Conservation (phyloP, 306 rosid genomes). For the Vicia sativa region DNA sequence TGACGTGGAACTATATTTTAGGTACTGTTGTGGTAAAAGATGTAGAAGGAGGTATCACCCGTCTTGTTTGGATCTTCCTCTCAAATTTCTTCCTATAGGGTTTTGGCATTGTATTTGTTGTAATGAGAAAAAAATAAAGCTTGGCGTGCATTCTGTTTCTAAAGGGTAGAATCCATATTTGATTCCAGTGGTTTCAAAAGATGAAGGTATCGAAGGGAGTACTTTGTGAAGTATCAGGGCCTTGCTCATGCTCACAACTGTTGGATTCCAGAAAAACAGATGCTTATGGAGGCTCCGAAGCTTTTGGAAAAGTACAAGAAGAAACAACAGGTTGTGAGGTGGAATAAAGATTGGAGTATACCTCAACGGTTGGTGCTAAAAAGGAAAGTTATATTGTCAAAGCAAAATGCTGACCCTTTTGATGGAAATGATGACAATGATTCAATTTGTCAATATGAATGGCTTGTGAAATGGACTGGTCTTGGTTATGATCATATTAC, state of each 20-base stretch:
- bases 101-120: constrained; percentile 48
- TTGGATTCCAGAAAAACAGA: constrained; percentile 46
- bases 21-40: constrained; percentile 47
- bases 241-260: constrained; percentile 53
- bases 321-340: constrained; percentile 38
- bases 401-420: constrained; percentile 28
- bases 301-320: constrained; percentile 43
- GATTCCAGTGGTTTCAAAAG: constrained; percentile 30
- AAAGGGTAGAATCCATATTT: constrained; percentile 41
- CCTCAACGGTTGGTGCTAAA: constrained; percentile 50
- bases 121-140: constrained; percentile 38
- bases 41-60: constrained; percentile 47
- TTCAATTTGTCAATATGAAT: constrained; percentile 39
- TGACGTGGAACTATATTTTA: constrained; percentile 32
- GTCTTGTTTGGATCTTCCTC: constrained; percentile 49
- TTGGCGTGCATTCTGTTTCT: constrained; percentile 49
- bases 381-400: constrained; percentile 38
- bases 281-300: constrained; percentile 45
- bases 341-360: constrained; percentile 50
- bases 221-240: constrained; percentile 46
- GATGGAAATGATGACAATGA: constrained; percentile 21
- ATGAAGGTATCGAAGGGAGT: constrained; percentile 45
- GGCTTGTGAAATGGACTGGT: constrained; percentile 57
- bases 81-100: constrained; percentile 41
- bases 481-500: constrained; percentile 53